Conservation (phyloP, 1,284 basidiomycete genomes). For the Ceratobasidium sp. region DNA sequence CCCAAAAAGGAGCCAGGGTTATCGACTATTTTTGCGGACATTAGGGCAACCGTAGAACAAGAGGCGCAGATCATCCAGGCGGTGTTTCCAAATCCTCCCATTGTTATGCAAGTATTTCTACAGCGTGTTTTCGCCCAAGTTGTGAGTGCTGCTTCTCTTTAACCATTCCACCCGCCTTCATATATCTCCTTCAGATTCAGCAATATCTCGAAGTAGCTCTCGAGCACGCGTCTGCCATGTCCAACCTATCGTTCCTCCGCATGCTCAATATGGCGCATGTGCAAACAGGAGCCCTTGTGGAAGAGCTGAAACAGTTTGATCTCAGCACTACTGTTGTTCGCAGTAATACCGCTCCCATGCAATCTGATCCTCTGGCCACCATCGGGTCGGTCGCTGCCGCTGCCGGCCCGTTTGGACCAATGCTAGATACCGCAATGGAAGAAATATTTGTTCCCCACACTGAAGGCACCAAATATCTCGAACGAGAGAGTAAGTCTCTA, state of each 20-base stretch:
- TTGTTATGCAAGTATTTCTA: conserved; percentile 99
- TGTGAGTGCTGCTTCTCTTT: conserved; percentile 57
- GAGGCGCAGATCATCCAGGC: conserved; percentile 99
- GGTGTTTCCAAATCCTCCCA: conserved; percentile 94
- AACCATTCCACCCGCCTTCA: neutral
- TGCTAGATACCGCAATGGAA: conserved; percentile 95
- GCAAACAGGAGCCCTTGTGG: conserved; percentile 80
- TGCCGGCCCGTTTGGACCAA: conserved; percentile 63
- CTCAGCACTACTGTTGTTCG: conserved; percentile 66
- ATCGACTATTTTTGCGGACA: conserved; percentile 83
- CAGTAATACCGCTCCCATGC: conserved; percentile 54
- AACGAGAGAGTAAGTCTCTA: conserved; percentile 88
- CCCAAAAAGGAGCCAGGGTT: conserved; percentile 85
- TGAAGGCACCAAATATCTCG: conserved; percentile 90
- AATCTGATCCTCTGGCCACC: conserved; percentile 10
- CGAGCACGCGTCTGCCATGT: conserved; percentile 72
- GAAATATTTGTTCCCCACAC: conserved; percentile 96
- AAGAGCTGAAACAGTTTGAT: conserved; percentile 93
- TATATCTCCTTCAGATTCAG: conserved; percentile 72
- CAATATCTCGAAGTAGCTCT: conserved; percentile 90
- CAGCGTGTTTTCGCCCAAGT: conserved; percentile 98
- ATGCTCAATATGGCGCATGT: conserved; percentile 88
- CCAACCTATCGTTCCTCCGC: conserved; percentile 90
- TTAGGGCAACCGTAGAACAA: conserved; percentile 88
- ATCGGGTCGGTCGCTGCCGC: conserved; percentile 21